Percentiles rank a stretch among this genome's conserved stretches.
phyloP scores from a whole-genome alignment of 2,329 filamentous ascomycete species.

The Nigrospora osmanthi region DNA sequence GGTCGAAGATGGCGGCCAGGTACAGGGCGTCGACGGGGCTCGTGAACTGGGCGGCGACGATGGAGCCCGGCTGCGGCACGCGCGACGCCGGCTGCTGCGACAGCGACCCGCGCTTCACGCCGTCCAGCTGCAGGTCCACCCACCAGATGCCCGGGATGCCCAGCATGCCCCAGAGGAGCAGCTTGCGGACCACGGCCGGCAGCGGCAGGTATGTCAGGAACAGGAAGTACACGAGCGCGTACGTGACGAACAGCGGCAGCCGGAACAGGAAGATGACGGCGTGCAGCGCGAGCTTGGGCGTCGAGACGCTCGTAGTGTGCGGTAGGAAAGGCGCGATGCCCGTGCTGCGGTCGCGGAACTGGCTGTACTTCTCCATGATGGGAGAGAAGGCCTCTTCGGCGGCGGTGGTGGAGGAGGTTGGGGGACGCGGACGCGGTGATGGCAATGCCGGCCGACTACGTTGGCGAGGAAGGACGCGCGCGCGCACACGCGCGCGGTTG shows the following conservation, averaged over 20 bases:
- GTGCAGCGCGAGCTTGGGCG: conserved; percentile 57
- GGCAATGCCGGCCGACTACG: not conserved
- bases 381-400: not conserved
- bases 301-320: conserved; percentile 56
- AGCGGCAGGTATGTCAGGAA: conserved; percentile 75
- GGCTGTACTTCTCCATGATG: conserved; percentile 87
- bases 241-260: conserved; percentile 66
- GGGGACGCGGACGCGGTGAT: not conserved
- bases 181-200: conserved; percentile 61
- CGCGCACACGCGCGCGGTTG: too few relatives aligned
- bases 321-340: conserved; percentile 96
- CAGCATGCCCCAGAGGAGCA: conserved; percentile 79
- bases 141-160: conserved; percentile 92
- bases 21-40: conserved; percentile 91
- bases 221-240: conserved; percentile 65
- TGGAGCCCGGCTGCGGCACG: conserved; percentile 68
- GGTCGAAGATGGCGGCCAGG: conserved; percentile 91
- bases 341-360: conserved; percentile 86
- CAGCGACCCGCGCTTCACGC: conserved; percentile 84
- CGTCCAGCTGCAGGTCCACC: conserved; percentile 97
- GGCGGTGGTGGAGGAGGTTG: not conserved
- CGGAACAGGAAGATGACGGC: conserved; percentile 72
- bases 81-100: conserved; percentile 65
- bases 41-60: conserved; percentile 88
- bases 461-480: not conserved